Conservation (phyloP, 2,329 filamentous ascomycete genomes). For the Botrytis porri region DNA sequence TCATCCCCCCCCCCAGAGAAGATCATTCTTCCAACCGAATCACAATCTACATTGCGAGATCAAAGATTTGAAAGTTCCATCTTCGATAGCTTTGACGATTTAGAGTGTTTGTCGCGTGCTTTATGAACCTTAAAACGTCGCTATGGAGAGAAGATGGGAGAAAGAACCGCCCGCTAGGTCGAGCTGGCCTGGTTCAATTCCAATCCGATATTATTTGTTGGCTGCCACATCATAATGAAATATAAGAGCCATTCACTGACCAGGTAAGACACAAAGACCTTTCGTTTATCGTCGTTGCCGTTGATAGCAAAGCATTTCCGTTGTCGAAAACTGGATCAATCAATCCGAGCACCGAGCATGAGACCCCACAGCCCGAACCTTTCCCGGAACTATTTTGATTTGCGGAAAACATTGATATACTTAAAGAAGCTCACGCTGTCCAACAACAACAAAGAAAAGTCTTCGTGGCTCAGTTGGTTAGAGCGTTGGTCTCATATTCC, state of each 20-base stretch:
- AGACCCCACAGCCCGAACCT: neutral
- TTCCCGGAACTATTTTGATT: neutral
- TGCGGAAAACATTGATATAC: rapidly evolving
- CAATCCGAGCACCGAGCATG: neutral
- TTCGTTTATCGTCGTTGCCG: neutral
- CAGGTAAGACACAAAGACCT: conserved; percentile 44
- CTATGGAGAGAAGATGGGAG: too few species aligned
- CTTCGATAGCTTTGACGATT: neutral
- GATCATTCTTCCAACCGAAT: neutral
- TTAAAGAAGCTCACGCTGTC: rapidly evolving
- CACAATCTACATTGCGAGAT: neutral
- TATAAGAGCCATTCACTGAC: conserved; percentile 45
- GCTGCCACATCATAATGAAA: neutral
- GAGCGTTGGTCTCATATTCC: conserved; percentile 44
- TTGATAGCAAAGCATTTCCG: neutral
- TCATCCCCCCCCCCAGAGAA: neutral
- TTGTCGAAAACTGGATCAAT: neutral
- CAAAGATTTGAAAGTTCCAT: neutral
- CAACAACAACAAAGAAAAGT: conserved; percentile 27
- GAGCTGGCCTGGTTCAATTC: neutral
- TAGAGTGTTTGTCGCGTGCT: neutral
- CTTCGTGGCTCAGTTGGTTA: conserved; percentile 46
- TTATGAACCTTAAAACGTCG: neutral
- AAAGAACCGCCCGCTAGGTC: neutral
- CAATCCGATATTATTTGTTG: neutral